Conservation (phyloP, 116 monocot genomes). For the Zostera marina region DNA sequence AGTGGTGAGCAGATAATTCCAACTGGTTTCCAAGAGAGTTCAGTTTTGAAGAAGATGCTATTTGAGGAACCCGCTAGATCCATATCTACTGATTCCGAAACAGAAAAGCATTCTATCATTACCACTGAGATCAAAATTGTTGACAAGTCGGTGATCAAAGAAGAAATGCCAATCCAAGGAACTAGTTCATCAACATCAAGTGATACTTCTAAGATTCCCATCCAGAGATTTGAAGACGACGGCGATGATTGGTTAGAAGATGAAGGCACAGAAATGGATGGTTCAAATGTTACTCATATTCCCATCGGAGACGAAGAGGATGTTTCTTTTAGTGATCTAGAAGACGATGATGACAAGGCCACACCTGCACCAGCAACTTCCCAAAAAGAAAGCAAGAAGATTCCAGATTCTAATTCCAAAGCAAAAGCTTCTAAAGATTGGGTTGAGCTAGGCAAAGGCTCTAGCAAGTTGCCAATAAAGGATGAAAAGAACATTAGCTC, state of each 20-base stretch:
- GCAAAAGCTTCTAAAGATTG: slow-evolving; percentile 10
- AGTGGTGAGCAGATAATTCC: slow-evolving; percentile 12
- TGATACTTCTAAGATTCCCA: slow-evolving; percentile 11
- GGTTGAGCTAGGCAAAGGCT: slow-evolving; percentile 13
- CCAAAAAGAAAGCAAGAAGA: not conserved
- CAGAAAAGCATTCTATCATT: slow-evolving; percentile 55
- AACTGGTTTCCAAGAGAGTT: slow-evolving; percentile 3
- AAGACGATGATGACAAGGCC: slow-evolving; percentile 28
- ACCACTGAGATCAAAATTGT: slow-evolving; percentile 39
- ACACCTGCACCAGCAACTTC: slow-evolving; percentile 3
- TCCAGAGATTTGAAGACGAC: slow-evolving; percentile 38
- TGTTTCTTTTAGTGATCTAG: slow-evolving; percentile 77
- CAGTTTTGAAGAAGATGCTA: slow-evolving; percentile 1
- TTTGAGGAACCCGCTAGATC: slow-evolving; percentile 23
- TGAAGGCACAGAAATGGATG: slow-evolving; percentile 15
- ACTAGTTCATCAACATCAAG: slow-evolving; percentile 3
- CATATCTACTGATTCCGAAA: slow-evolving; percentile 26
- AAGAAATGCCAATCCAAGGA: slow-evolving; percentile 18
- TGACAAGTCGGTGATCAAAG: slow-evolving; percentile 79
- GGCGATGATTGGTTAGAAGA: slow-evolving; percentile 74
- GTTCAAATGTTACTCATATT: slow-evolving; percentile 9
- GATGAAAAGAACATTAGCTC: slow-evolving; percentile 3
- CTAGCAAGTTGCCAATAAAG: not conserved
- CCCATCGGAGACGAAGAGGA: slow-evolving; percentile 44
- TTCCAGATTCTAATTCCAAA: not conserved